Conservation (phyloP, 495 filamentous ascomycete genomes). For the Friedmanniomyces simplex region DNA sequence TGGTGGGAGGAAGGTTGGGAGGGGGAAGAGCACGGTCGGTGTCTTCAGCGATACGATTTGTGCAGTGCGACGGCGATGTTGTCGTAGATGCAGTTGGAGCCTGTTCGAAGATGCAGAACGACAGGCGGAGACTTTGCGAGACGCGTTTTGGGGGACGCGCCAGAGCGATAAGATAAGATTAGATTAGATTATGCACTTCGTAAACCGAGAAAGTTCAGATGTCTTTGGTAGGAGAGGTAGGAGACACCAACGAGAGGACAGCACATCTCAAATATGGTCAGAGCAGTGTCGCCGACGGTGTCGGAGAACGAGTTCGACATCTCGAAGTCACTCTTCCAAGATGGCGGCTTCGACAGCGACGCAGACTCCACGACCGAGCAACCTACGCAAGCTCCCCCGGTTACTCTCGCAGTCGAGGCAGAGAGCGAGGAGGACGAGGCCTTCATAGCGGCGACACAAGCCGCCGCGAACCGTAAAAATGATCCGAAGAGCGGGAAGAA, state of each 20-base stretch:
- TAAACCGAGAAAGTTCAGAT: not conserved
- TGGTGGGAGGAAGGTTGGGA: not conserved
- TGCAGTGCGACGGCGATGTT: not conserved
- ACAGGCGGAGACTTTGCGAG: too few species aligned
- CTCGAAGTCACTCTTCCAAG: slow-evolving; percentile 61
- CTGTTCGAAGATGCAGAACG: too few species aligned
- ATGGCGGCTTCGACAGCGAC: slow-evolving; percentile 42
- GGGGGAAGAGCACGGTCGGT: too few species aligned
- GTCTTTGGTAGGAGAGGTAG: not conserved
- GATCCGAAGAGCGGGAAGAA: slow-evolving; percentile 65
- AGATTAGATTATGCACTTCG: too few species aligned
- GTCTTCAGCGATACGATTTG: not conserved
- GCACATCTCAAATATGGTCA: slow-evolving; percentile 26
- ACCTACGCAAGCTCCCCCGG: not conserved
- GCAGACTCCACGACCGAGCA: slow-evolving; percentile 25
- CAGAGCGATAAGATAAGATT: not conserved
- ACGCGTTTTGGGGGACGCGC: not conserved
- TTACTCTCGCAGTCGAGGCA: not conserved
- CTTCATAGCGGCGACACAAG: slow-evolving; percentile 79
- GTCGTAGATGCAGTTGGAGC: not conserved
- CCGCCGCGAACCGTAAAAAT: slow-evolving; percentile 77
- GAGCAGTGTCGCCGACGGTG: slow-evolving; percentile 64
- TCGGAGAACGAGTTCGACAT: slow-evolving; percentile 95
- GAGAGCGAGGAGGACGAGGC: slow-evolving; percentile 57
- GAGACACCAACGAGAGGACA: not conserved